A percentile compares a stretch with the other conserved stretches of the same genome.
Conservation (phyloP, 2,329 filamentous ascomycete genomes). For the Cordyceps pruinosa region DNA sequence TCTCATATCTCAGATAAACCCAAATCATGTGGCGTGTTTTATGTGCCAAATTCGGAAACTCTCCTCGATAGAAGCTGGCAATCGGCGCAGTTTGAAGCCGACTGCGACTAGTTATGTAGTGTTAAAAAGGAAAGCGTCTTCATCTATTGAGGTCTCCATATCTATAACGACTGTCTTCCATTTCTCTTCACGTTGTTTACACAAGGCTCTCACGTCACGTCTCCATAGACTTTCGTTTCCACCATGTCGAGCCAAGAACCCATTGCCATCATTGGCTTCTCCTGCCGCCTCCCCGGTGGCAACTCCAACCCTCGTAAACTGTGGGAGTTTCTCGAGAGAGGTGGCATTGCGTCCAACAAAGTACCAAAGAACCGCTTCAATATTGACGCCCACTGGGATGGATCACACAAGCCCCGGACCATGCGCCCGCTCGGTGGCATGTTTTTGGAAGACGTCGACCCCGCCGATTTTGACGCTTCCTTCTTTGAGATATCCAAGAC, state of each 20-base stretch:
- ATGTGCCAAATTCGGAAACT: background rate
- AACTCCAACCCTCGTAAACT: slow-evolving; percentile 24
- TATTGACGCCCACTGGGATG: background rate
- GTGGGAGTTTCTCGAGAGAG: slow-evolving; percentile 30
- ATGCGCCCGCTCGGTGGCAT: slow-evolving; percentile 3
- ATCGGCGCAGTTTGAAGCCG: background rate
- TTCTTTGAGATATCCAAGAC: slow-evolving; percentile 6
- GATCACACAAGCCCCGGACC: slow-evolving; percentile 2
- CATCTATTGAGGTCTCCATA: background rate
- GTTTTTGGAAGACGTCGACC: slow-evolving; percentile 3
- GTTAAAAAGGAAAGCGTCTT: background rate
- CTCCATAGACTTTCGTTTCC: background rate
- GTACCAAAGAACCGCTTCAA: slow-evolving; percentile 15
- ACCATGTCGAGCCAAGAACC: slow-evolving; percentile 13
- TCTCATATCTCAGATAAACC: background rate
- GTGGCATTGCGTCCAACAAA: slow-evolving; percentile 24
- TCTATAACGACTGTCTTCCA: background rate
- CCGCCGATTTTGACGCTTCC: background rate
- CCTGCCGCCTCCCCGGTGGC: slow-evolving; percentile 35
- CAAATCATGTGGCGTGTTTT: background rate
- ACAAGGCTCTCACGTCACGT: background rate
- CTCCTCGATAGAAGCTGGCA: background rate
- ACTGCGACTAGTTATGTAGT: background rate
- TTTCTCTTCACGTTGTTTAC: background rate
- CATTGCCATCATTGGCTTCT: slow-evolving; percentile 37